phyloP scores from a whole-genome alignment of 257 asterid species.

The Lycium barbarum region DNA sequence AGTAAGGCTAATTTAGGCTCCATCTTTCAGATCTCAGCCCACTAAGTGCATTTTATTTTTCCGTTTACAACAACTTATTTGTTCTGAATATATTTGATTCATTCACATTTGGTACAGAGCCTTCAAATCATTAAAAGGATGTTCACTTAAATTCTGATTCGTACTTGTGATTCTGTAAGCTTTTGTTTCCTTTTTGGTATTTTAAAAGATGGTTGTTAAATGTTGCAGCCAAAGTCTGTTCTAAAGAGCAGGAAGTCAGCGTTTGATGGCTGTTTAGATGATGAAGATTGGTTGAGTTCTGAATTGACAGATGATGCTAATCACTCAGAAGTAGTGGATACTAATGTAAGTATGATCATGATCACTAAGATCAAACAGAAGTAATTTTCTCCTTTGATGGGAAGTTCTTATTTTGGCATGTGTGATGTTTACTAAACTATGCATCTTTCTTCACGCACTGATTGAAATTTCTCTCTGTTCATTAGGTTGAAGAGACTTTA shows the following conservation, averaged over 20 bases:
- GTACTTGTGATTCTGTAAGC: background rate
- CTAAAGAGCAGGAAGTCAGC: slow-evolving; percentile 65
- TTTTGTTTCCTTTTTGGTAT: background rate
- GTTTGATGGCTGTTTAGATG: slow-evolving; percentile 65
- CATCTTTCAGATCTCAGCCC: background rate
- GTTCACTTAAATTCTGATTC: background rate
- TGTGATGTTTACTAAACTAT: background rate
- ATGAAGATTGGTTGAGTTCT: slow-evolving; percentile 45
- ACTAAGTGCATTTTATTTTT: background rate
- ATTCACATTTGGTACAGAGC: background rate
- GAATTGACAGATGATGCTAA: slow-evolving; percentile 11
- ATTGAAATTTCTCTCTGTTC: background rate
- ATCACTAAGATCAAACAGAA: background rate
- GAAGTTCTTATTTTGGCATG: too few relatives aligned
- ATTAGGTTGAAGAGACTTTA: slow-evolving; percentile 57
- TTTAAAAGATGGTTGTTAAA: background rate
- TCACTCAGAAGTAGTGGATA: slow-evolving; percentile 31
- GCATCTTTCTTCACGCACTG: background rate
- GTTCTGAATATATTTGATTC: background rate
- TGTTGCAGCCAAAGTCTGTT: slow-evolving; percentile 78
- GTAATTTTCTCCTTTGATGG: too few relatives aligned
- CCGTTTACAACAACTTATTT: background rate
- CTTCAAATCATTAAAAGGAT: background rate
- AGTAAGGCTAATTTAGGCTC: slow-evolving; percentile 46
- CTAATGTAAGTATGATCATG: slow-evolving; percentile 27